Evolutionary conservation across 768 basidiomycete species (phyloP), one percentile per base, ranked within the genome.

Genomic region (Clavulina sp.): DNA sequence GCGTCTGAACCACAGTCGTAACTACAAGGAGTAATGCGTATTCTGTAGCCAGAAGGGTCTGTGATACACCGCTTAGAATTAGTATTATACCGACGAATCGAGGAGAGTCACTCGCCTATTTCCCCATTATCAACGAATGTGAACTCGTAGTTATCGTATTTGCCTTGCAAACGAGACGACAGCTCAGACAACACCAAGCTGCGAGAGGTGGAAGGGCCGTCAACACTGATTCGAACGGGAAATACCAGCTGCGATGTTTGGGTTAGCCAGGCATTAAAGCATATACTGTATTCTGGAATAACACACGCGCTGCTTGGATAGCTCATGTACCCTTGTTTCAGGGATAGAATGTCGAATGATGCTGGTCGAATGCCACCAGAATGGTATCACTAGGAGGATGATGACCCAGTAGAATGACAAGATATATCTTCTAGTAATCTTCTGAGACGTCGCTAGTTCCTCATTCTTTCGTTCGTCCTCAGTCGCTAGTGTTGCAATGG

Each of bases 341-440:
- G 92, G 87, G 9, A 95, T 68, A 0, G 80, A 68, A 16, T 84
- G 70, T 26, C 92, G 76, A 60, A 91, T 75, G 28, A 97, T 93
- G 56, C 84, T 84, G 3, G 95, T 97, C 26, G 84, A 80, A 48
- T 70, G 72, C 88, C 89, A 96, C 95, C 95, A 99, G 47, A 87
- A 72, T 2, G 95, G 95, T 19, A 92, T 54, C 1, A 81, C 81
- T 4, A 87, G 66, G 31, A 93, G 57, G 32, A 95, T 72, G 26
- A 88, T 65, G 24, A 73, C 51, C 77, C 89, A 89, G 64, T 92
- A 95, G 0, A 84, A 74, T 3, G 70, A 63, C 53, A 92, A 70
- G 56, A 89, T 79, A 24, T 66, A 65, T 57, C 80, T 68, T 29
- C 82, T 71, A 40, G 71, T 68, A 13, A 24, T 9, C 9, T 9